These are phyloP conservation scores for Termitomyces sp. DNA, from an alignment of 768 basidiomycete genomes.

Conservation along the genomic window DNA sequence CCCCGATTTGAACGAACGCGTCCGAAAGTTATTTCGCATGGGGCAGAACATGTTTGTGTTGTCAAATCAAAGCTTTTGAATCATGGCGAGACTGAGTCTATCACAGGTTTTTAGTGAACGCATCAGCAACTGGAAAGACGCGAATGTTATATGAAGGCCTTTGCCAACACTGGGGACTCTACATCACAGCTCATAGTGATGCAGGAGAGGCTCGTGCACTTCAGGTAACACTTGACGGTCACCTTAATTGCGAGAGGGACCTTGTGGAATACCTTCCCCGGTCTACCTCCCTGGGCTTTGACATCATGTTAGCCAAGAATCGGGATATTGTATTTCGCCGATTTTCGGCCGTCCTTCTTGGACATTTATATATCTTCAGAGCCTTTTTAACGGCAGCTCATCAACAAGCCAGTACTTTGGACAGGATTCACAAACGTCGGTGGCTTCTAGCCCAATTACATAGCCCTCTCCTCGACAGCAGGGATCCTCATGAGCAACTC, in stretches of 20 bases:
- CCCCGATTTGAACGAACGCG: background rate
- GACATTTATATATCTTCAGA: background rate
- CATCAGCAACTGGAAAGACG: conserved; percentile 2
- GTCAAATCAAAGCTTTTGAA: background rate
- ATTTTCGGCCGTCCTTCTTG: background rate
- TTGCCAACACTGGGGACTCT: conserved; percentile 1
- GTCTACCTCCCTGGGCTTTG: background rate
- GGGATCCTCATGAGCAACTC: background rate
- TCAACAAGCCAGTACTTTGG: background rate
- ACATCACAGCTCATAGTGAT: background rate
- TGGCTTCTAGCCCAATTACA: background rate
- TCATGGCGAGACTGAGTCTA: background rate
- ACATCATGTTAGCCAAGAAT: background rate
- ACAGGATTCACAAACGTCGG: background rate
- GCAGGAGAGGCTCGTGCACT: background rate
- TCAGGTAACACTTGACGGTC: background rate
- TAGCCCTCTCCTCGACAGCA: background rate
- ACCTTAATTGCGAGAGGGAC: background rate
- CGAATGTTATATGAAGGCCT: conserved; percentile 3
- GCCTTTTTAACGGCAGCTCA: background rate
- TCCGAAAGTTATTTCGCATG: background rate
- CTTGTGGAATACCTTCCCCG: background rate
- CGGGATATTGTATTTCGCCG: background rate
- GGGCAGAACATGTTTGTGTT: background rate
- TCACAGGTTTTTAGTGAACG: conserved; percentile 1